Evolutionary conservation across 164 flowering plant genomes (phyloP).

Genomic region (Sextonia rubra): DNA sequence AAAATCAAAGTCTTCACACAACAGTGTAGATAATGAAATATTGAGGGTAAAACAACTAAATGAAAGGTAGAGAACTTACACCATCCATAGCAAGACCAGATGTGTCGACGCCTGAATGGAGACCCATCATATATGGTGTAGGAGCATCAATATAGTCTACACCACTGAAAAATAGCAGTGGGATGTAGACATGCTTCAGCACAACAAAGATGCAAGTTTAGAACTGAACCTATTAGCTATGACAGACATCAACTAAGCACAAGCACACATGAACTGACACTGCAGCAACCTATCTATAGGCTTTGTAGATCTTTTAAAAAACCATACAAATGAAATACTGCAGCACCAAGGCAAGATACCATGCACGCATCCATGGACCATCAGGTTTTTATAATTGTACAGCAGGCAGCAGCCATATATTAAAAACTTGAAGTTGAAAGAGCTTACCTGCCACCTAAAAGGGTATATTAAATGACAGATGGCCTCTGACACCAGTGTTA

Average conservation of each 20-base stretch:
- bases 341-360: neutral
- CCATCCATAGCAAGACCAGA: conserved; percentile 88
- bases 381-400: neutral
- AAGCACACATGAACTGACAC: neutral
- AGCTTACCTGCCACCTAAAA: conserved; percentile 91
- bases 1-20: neutral
- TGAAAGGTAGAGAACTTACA: conserved; percentile 49
- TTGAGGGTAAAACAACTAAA: neutral
- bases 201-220: conserved; percentile 45
- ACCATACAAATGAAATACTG: neutral
- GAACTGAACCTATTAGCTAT: conserved; percentile 16
- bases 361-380: neutral
- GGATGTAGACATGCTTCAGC: conserved; percentile 99
- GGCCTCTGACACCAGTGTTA: conserved; percentile 95
- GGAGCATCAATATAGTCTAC: conserved; percentile 99
- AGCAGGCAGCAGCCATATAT: neutral
- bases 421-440: neutral
- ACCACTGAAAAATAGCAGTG: conserved; percentile 99
- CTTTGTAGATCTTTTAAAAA: neutral
- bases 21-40: neutral
- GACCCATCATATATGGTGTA: conserved; percentile 99
- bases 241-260: conserved; percentile 8
- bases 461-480: conserved; percentile 95
- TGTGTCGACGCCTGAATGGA: conserved; percentile 96
- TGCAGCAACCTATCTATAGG: neutral